Base-by-base conservation (phyloP, 2,329 filamentous ascomycete species). In the Neopestalotiopsis clavispora region DNA sequence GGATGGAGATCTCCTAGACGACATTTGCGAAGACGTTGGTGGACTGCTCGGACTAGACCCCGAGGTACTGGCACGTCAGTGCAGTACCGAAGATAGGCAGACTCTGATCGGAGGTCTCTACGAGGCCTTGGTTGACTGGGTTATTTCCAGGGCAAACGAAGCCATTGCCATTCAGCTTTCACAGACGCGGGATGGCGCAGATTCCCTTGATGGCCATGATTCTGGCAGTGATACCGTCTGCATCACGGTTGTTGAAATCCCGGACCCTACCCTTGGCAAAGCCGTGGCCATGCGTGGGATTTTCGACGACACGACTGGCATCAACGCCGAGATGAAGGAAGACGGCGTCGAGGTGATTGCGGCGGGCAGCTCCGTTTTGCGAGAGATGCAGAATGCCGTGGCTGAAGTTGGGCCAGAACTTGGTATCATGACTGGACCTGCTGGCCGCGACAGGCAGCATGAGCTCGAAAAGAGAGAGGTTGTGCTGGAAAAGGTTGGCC, bases 271-370 rank as follows among this genome's bases (percentile, higher is more conserved):
- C 1, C 85, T 99, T 0, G 94, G 93, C 69, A 98, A 96, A 80
- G 96, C 95, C 0, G 82, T 97, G n/a, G 90, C 93, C 13, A 90
- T 99, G 83, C 92, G 94, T 52, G 94, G 93, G 14, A 89, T 98
- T 45, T 99, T 99, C 75, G 95, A 99, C 73, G 96, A 98, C 75
- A 89, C 86, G n/a, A 85, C 91, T 23, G 96, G 96, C 65, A 98
- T 99, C 82, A 98, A 98, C 74, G 88, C 92, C 0, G 96, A 99
- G 83, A 98, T 99, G 95, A 97, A 95, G 76, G 92, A 95, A 71
- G 96, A 99, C 73, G 96, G 96, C 10, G 88, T 99, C 0, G 88
- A 93, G n/a, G 87, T 97, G 2, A 82, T 87, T 1, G 75, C 91
- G 0, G 90, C 90, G 1, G 92, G 93, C n/a, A 92, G 91, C 69